These are phyloP conservation scores for Talaromyces liani DNA, from an alignment of 495 filamentous ascomycete genomes.

Conservation along the genomic window DNA sequence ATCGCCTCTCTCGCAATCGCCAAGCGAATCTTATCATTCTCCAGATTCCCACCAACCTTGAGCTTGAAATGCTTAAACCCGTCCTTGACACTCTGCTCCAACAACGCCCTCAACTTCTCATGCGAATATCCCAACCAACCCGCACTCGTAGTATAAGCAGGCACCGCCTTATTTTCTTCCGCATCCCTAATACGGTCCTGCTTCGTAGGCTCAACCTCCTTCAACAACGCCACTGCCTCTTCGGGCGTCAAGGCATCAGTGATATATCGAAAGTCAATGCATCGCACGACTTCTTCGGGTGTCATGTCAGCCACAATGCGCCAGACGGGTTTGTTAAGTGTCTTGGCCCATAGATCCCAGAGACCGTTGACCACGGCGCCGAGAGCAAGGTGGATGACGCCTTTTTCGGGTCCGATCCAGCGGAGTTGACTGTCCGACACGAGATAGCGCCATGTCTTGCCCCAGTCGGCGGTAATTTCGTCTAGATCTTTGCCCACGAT, in stretches of 20 bases:
- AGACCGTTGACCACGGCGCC: conserved; percentile 87
- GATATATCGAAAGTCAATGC: conserved; percentile 92
- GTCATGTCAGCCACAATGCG: conserved; percentile 82
- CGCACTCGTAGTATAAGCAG: conserved; percentile 85
- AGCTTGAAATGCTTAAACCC: conserved; percentile 90
- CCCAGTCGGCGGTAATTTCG: conserved; percentile 73
- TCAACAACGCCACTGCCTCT: conserved; percentile 69
- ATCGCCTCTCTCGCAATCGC: conserved; percentile 73
- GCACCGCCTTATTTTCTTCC: conserved; percentile 62
- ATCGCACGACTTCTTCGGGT: conserved; percentile 75
- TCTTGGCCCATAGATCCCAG: conserved; percentile 94
- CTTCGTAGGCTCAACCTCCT: conserved; percentile 55
- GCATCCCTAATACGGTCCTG: conserved; percentile 61
- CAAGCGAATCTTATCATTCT: conserved; percentile 61
- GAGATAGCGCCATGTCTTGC: conserved; percentile 82
- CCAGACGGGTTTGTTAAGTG: conserved; percentile 82
- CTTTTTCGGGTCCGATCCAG: conserved; percentile 95
- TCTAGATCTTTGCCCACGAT: conserved; percentile 66
- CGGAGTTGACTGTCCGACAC: conserved; percentile 84
- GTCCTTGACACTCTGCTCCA: conserved; percentile 62
- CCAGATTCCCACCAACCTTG: conserved; percentile 72
- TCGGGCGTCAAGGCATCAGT: conserved; percentile 86
- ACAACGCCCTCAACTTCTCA: conserved; percentile 68
- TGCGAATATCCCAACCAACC: conserved; percentile 93
- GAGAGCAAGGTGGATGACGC: conserved; percentile 86